Evolutionary conservation across 306 rosid genomes (phyloP).

Genomic region (Dicorynia guianensis): DNA sequence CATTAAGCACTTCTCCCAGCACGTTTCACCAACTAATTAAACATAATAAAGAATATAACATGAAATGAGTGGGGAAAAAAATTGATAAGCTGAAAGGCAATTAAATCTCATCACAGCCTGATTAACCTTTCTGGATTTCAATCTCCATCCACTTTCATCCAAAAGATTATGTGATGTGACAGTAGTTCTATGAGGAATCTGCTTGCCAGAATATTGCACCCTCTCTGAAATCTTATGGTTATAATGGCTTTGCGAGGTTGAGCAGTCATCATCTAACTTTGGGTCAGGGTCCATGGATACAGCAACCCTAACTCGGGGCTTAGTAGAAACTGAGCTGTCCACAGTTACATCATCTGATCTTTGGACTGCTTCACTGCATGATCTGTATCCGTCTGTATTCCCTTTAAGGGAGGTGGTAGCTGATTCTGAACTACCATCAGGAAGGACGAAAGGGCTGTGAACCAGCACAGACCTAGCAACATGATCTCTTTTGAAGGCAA

Average conservation of each 20-base stretch:
- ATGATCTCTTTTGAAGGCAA: slow-evolving; percentile 86
- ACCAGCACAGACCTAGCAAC: slow-evolving; percentile 71
- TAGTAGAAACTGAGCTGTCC: slow-evolving; percentile 80
- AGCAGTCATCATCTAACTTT: slow-evolving; percentile 82
- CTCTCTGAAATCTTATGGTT: slow-evolving; percentile 61
- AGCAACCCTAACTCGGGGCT: slow-evolving; percentile 63
- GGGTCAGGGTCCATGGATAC: slow-evolving; percentile 71
- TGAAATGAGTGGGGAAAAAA: background rate
- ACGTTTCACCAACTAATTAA: slow-evolving; percentile 14
- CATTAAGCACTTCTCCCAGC: slow-evolving; percentile 35
- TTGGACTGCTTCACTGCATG: slow-evolving; percentile 87
- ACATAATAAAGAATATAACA: background rate
- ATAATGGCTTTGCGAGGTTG: slow-evolving; percentile 74
- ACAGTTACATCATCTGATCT: slow-evolving; percentile 93
- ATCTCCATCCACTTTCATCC: slow-evolving; percentile 80
- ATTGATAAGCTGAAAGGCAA: background rate
- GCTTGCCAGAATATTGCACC: slow-evolving; percentile 83
- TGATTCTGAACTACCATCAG: slow-evolving; percentile 93
- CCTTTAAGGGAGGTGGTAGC: slow-evolving; percentile 96
- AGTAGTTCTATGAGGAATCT: slow-evolving; percentile 76
- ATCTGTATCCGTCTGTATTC: slow-evolving; percentile 77
- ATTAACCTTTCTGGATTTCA: slow-evolving; percentile 80
- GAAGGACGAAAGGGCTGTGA: slow-evolving; percentile 67
- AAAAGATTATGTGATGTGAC: slow-evolving; percentile 51
- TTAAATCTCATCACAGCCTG: slow-evolving; percentile 4